These are phyloP conservation scores for Effrenium voratum DNA, from an alignment of 73 alveolate genomes.

Conservation along the genomic window DNA sequence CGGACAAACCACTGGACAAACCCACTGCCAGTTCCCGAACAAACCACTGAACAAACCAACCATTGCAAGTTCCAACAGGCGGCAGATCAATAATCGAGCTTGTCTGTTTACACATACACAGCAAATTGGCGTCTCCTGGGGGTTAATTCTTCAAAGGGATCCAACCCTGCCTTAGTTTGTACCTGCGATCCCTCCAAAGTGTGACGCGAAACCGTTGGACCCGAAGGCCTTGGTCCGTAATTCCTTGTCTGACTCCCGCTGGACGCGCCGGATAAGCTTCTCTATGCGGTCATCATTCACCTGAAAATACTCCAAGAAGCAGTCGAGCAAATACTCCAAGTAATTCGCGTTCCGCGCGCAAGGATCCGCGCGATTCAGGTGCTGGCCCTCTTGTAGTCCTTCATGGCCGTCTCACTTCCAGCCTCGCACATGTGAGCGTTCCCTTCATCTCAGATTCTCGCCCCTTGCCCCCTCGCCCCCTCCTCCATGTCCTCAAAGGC, in stretches of 20 bases:
- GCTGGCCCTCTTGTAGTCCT: conserved; percentile 70
- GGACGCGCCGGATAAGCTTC: conserved; percentile 78
- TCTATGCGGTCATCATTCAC: conserved; percentile 92
- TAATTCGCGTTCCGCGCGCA: background rate
- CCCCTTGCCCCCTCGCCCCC: background rate
- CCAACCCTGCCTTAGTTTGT: too few relatives aligned
- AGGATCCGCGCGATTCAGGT: background rate
- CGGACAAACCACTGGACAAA: too few relatives aligned
- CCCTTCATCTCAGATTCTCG: background rate
- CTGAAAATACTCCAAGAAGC: background rate
- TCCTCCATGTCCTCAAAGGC: conserved; percentile 99
- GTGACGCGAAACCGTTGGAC: background rate
- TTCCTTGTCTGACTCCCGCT: conserved; percentile 55
- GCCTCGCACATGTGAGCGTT: background rate
- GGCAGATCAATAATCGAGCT: too few relatives aligned
- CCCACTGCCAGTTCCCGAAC: too few relatives aligned
- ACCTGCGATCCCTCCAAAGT: background rate
- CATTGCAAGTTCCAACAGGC: too few relatives aligned
- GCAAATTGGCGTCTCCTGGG: too few relatives aligned
- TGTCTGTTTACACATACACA: too few relatives aligned
- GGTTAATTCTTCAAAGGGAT: too few relatives aligned
- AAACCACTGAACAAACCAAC: too few relatives aligned
- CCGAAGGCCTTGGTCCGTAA: conserved; percentile 40
- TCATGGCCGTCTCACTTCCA: conserved; percentile 86
- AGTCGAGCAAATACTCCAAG: background rate